phyloP scores from a whole-genome alignment of 2,329 filamentous ascomycete species.

The Trichoderma hamatum region DNA sequence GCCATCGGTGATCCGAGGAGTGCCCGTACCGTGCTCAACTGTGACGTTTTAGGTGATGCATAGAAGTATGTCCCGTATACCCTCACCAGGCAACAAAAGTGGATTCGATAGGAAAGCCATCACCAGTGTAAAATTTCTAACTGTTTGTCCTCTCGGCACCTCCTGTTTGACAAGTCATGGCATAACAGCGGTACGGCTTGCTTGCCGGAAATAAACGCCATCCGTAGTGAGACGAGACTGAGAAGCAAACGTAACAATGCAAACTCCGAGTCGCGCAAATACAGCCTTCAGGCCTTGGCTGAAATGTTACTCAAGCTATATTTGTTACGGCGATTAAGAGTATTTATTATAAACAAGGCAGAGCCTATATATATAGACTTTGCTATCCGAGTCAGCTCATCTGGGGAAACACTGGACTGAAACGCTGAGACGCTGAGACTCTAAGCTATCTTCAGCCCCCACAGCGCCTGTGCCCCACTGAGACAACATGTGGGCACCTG shows the following conservation, averaged over 20 bases:
- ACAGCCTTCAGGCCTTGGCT: not conserved
- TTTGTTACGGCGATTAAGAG: not conserved
- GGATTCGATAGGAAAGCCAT: not conserved
- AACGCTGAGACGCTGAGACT: not conserved
- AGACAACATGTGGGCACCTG: slow-evolving; percentile 4
- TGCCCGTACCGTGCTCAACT: not conserved
- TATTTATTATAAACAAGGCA: not conserved
- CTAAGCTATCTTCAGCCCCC: not conserved
- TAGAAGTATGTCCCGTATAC: not conserved
- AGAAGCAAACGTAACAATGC: not conserved
- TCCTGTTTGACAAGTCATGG: not conserved
- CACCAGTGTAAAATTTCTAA: not conserved
- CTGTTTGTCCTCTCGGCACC: not conserved
- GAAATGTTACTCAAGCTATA: not conserved
- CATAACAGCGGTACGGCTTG: not conserved
- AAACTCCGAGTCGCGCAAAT: not conserved
- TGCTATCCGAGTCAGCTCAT: not conserved
- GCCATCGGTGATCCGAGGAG: not conserved
- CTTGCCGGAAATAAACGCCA: not conserved
- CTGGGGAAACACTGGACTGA: not conserved
- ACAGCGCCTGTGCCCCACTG: not conserved
- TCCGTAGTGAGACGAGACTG: not conserved
- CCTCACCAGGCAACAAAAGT: not conserved
- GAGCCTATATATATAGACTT: not conserved
- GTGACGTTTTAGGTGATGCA: not conserved